Percentiles rank a stretch among this genome's conserved stretches.
Evolutionary conservation across 345 rosid genomes (phyloP).

Genomic region (Nephelium lappaceum): DNA sequence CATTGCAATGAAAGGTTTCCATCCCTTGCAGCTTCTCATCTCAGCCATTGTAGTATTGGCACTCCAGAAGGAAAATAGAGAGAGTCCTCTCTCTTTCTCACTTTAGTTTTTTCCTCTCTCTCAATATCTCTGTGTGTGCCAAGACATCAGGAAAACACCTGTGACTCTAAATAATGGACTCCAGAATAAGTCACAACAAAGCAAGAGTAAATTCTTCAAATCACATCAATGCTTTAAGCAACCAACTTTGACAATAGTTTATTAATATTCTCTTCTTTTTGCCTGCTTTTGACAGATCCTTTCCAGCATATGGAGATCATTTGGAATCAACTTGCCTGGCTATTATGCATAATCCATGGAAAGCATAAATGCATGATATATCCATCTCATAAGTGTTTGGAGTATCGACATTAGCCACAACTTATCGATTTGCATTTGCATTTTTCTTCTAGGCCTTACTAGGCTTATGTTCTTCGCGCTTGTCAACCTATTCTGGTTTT

Average conservation of each 20-base stretch:
- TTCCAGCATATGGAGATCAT: constrained; percentile 25
- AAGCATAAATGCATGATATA: constrained; percentile 32
- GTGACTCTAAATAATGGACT: constrained; percentile 22
- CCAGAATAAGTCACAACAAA: constrained; percentile 50
- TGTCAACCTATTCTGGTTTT: neutral
- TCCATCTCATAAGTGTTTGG: constrained; percentile 11
- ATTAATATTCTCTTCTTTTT: constrained; percentile 36
- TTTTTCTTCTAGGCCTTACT: neutral
- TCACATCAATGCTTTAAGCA: constrained; percentile 58
- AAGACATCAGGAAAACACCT: constrained; percentile 1
- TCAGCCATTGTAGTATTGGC: constrained; percentile 20
- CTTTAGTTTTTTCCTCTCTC: neutral
- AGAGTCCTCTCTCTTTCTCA: neutral
- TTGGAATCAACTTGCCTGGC: constrained; percentile 19
- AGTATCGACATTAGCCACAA: constrained; percentile 13
- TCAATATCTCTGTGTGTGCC: neutral
- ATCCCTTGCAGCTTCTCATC: constrained; percentile 28
- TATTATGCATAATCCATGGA: constrained; percentile 10
- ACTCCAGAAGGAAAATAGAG: neutral
- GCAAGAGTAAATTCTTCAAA: constrained; percentile 59
- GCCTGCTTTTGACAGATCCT: constrained; percentile 39
- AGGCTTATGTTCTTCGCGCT: neutral
- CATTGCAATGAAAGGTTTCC: constrained; percentile 54
- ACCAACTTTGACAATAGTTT: constrained; percentile 35
- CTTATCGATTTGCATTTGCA: constrained; percentile 12